Evolutionary conservation across 352 stramenopile genomes (phyloP).

Genomic region (Globisporangium cystogenes): DNA sequence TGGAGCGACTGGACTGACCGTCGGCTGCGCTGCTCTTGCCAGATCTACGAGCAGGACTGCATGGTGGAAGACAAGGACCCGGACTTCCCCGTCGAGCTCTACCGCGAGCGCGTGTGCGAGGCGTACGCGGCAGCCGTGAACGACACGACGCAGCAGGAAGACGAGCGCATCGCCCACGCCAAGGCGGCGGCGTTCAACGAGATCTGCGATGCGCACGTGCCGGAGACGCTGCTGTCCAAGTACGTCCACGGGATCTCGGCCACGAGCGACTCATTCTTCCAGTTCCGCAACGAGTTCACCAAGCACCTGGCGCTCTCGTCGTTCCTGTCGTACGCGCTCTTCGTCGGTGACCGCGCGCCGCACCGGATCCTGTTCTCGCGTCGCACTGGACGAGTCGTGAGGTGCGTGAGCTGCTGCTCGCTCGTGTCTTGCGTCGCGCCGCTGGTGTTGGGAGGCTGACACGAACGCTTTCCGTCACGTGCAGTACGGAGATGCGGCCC

Average conservation of each 20-base stretch:
- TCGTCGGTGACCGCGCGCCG: slow-evolving; percentile 79
- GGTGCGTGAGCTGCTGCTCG: too few relatives aligned
- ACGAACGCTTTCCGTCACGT: neutral
- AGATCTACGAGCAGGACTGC: slow-evolving; percentile 82
- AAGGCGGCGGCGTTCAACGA: slow-evolving; percentile 72
- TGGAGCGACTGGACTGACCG: neutral
- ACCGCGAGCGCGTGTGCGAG: slow-evolving; percentile 66
- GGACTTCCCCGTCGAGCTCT: slow-evolving; percentile 76
- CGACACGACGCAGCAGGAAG: slow-evolving; percentile 41
- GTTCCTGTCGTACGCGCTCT: slow-evolving; percentile 82
- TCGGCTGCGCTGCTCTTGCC: neutral
- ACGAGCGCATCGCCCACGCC: slow-evolving; percentile 51
- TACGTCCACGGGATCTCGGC: slow-evolving; percentile 76
- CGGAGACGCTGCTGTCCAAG: slow-evolving; percentile 81
- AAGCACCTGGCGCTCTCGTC: slow-evolving; percentile 82
- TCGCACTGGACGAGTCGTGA: slow-evolving; percentile 74
- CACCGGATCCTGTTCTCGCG: slow-evolving; percentile 82
- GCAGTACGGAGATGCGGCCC: slow-evolving; percentile 80
- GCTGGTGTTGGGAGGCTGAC: too few relatives aligned
- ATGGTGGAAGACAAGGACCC: slow-evolving; percentile 61
- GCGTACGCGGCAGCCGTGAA: slow-evolving; percentile 41
- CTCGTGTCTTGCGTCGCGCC: too few relatives aligned
- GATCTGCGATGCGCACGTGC: slow-evolving; percentile 75
- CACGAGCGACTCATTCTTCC: slow-evolving; percentile 76
- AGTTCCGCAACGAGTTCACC: slow-evolving; percentile 85